Conservation (phyloP, 2,329 filamentous ascomycete genomes). For the Aspergillus sergii region DNA sequence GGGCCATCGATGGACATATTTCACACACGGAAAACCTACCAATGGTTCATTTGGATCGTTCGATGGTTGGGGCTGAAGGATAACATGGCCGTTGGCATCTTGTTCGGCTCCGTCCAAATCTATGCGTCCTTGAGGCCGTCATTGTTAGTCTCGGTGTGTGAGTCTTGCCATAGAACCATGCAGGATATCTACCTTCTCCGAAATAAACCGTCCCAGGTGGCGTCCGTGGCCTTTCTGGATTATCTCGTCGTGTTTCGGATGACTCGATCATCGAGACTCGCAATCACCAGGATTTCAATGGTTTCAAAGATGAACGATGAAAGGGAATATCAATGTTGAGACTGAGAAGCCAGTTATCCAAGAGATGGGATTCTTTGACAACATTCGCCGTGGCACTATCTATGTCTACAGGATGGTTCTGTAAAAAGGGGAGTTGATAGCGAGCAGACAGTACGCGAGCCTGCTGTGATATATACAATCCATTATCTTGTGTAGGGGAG, state of each 20-base stretch:
- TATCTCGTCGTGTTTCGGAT: not conserved
- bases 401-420: not conserved
- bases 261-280: not conserved
- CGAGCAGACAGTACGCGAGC: not conserved
- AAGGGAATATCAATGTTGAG: not conserved
- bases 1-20: too few species aligned
- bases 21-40: not conserved
- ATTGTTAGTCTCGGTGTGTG: not conserved
- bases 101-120: not conserved
- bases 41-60: conserved; percentile 28
- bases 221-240: not conserved
- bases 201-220: conserved; percentile 10
- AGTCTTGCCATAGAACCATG: not conserved
- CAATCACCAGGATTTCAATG: not conserved
- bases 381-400: not conserved
- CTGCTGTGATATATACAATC: not conserved
- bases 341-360: not conserved
- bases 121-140: not conserved
- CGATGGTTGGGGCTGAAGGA: conserved; percentile 16
- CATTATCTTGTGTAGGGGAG: not conserved
- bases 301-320: conserved; percentile 1
- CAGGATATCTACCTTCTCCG: not conserved
- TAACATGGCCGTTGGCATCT: conserved; percentile 6
- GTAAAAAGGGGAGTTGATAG: not conserved
- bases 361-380: not conserved